Evolutionary conservation across 805 yeast genomes (phyloP), one percentile per base, ranked within the genome.

Genomic region (Schwanniomyces vanrijiae): DNA sequence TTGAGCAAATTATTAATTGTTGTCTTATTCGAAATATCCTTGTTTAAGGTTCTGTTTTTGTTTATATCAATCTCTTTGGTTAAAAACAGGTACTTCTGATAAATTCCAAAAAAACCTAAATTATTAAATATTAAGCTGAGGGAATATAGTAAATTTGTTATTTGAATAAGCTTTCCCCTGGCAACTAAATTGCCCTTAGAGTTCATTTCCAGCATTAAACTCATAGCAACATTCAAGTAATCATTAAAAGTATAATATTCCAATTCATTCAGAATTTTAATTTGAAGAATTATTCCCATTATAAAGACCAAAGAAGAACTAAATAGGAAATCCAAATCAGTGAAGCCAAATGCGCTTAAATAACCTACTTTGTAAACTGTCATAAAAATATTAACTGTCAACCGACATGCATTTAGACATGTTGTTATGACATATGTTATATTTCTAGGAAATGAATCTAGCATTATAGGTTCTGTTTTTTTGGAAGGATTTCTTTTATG

Each of bases 281-380:
- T 43, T 11, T 52, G 49, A 3, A 64, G 35, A 9, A 63, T 40
- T 28, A 60, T 24, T 16, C 60, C 55, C 11, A 63, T 61, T 6
- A 62, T 45, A 19, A 61, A 56, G 4, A 59, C 47, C 26, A 62
- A 48, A 10, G 61, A 50, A 4, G 55, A 46, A n/a, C 59, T 47
- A 38, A 54, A 58, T 9, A 64, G 44, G 40, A 49, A 61, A 48
- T 64, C 69, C 21, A 63, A 49, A 26, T 64, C 69, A 0, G 66
- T 56, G 39, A 60, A 59, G 2, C 65, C 68, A 52, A 59, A 62
- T 2, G 49, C 47, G 25, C 63, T 44, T n/a, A 62, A n/a, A 4
- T 51, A 41, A 13, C 45, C 41, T 21, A 54, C 55, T 21, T 54
- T 55, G 46, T 55, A 54, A 16, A 61, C 42, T 13, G 61, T 52